Percentiles rank a stretch among this genome's conserved stretches.
phyloP scores from a whole-genome alignment of 2,329 filamentous ascomycete species.

The Ilyonectria destructans region DNA sequence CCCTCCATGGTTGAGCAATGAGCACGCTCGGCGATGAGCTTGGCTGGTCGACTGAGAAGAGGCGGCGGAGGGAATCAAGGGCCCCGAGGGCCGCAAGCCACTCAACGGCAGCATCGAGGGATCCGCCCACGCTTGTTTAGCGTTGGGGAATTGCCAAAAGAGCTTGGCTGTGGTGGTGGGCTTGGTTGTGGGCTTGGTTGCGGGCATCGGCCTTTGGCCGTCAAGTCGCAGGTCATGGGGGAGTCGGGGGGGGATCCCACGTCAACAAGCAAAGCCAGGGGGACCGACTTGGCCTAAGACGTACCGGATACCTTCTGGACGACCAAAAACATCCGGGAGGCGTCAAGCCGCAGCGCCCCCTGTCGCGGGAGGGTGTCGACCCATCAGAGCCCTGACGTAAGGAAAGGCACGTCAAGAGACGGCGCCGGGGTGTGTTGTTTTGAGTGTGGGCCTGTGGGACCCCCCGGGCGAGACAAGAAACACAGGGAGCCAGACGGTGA shows the following conservation, averaged over 20 bases:
- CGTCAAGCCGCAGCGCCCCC: constrained; percentile 48
- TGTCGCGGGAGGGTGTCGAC: constrained; percentile 48
- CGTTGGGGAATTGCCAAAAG: constrained; percentile 48
- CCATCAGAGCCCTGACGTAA: constrained; percentile 52
- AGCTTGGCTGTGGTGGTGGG: constrained; percentile 34
- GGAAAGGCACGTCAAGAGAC: constrained; percentile 44
- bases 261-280: constrained; percentile 49
- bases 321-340: constrained; percentile 46
- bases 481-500: constrained; percentile 51
- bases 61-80: constrained; percentile 46
- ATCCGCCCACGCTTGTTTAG: constrained; percentile 49
- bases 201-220: constrained; percentile 39
- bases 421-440: constrained; percentile 39
- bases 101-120: constrained; percentile 51
- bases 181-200: constrained; percentile 33
- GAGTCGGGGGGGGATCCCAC: constrained; percentile 43
- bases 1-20: constrained; percentile 41
- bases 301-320: constrained; percentile 46
- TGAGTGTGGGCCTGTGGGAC: constrained; percentile 45
- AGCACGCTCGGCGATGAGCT: constrained; percentile 34
- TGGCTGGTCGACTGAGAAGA: constrained; percentile 41
- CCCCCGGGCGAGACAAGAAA: constrained; percentile 49
- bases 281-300: constrained; percentile 31
- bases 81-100: constrained; percentile 49
- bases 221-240: constrained; percentile 45